Percentiles rank a stretch among this genome's conserved stretches.
Conservation (phyloP, 2,329 filamentous ascomycete species). For the Ophiostoma quercus region DNA sequence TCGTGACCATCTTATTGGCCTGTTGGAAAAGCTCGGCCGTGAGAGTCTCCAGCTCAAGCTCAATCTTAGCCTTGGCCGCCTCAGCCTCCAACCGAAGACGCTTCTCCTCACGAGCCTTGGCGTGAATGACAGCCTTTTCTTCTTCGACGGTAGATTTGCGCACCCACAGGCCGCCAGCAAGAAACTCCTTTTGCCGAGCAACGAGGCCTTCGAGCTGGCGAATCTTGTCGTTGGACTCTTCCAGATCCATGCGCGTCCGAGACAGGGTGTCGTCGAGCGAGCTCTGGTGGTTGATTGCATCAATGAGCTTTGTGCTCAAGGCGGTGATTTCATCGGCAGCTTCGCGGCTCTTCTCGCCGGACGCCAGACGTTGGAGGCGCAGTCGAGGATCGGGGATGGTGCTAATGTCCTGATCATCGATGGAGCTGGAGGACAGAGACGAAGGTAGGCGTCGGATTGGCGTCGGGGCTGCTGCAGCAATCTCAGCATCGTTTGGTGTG, state of each 20-base stretch:
- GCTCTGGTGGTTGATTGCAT: constrained; percentile 95
- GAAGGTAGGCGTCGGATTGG: constrained; percentile 25
- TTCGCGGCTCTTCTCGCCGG: background rate
- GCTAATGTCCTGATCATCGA: constrained; percentile 57
- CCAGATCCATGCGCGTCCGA: constrained; percentile 75
- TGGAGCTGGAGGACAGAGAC: constrained; percentile 36
- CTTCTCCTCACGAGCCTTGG: constrained; percentile 60
- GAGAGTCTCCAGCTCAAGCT: constrained; percentile 83
- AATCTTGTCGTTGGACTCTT: constrained; percentile 63
- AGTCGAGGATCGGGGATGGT: constrained; percentile 62
- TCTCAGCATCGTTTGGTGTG: background rate
- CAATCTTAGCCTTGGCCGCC: constrained; percentile 80
- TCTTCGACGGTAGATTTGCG: constrained; percentile 67
- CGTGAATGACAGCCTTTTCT: constrained; percentile 59
- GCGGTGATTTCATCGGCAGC: constrained; percentile 69
- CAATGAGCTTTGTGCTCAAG: constrained; percentile 91
- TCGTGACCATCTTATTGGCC: constrained; percentile 96
- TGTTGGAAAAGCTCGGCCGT: constrained; percentile 95
- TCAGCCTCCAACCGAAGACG: constrained; percentile 60
- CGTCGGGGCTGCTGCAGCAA: background rate
- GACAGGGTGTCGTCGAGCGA: constrained; percentile 83
- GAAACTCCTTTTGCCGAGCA: constrained; percentile 64
- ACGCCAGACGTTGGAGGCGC: constrained; percentile 31
- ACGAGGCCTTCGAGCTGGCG: constrained; percentile 60
- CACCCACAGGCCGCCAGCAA: constrained; percentile 70